These are phyloP conservation scores for Solanum appendiculatum DNA, from an alignment of 257 asterid genomes.

Conservation along the genomic window DNA sequence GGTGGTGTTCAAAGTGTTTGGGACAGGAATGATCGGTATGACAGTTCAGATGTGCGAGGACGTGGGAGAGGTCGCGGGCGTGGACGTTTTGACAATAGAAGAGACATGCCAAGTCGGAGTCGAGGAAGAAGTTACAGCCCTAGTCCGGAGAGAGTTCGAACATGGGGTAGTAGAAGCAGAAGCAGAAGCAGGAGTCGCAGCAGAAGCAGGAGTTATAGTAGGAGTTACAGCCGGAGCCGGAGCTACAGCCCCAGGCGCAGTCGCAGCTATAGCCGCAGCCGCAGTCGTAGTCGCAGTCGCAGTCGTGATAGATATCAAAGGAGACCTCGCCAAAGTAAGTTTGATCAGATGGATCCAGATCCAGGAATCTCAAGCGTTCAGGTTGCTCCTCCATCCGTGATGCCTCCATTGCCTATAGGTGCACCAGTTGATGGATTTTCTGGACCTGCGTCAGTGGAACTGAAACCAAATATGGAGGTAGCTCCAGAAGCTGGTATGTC, in stretches of 20 bases:
- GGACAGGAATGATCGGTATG: constrained; percentile 71
- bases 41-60: constrained; percentile 46
- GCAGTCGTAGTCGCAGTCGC: constrained; percentile 28
- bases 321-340: constrained; percentile 58
- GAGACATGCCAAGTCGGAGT: constrained; percentile 51
- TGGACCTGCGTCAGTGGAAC: background rate
- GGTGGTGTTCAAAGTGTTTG: constrained; percentile 56
- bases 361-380: constrained; percentile 18
- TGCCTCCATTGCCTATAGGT: background rate
- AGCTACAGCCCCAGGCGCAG: constrained; percentile 43
- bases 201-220: constrained; percentile 34
- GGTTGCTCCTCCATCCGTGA: background rate
- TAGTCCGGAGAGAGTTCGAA: constrained; percentile 73
- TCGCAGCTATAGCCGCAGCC: constrained; percentile 37
- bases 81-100: constrained; percentile 72
- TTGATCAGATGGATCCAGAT: constrained; percentile 53
- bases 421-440: constrained; percentile 2
- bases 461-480: constrained; percentile 5
- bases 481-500: constrained; percentile 8
- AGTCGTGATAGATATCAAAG: constrained; percentile 52
- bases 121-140: constrained; percentile 60
- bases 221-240: constrained; percentile 44
- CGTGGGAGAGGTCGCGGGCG: constrained; percentile 74
- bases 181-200: constrained; percentile 34
- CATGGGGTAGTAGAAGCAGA: constrained; percentile 60